Base-by-base conservation (phyloP, 257 asterid species). In the Leonotis leonurus region DNA sequence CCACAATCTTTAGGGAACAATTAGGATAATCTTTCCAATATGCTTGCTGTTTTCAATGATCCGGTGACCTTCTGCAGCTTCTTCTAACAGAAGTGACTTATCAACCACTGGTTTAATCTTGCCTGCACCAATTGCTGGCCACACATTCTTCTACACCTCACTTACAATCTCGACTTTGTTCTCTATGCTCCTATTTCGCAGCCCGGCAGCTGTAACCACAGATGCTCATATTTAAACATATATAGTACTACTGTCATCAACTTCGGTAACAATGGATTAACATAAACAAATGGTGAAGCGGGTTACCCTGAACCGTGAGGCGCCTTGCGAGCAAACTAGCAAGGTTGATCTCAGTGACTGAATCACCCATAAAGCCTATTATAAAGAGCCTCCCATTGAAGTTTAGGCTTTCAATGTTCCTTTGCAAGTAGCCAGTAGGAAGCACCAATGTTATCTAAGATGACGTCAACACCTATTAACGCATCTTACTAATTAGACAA, bases 361-460 rank as follows among this genome's bases (percentile, higher is more conserved):
- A 8, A 40, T 97, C 99, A 36, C 99, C 97, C 96, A 86, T 86
- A 44, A 92, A 81, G 58, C 97, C 97, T 54, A 92, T 80, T 55
- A 92, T 83, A 81, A 92, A 92, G 51, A 92, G 93, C 86, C 99
- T 92, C 61, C 99, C 99, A 40, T 73, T 83, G 53, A 78, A 16
- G 56, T 72, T 83, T 39, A 92, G 83, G 78, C 92, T 78, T 36
- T 86, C 95, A 21, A 92, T 78, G 73, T 92, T 92, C 67, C 75
- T 75, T 73, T 84, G 80, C 2, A 92, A n/a, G n/a, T n/a, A n/a
- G n/a, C n/a, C n/a, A 67, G 78, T 92, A 92, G 11, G 85, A 12
- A 49, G 81, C 99, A 36, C 99, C 97, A 12, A 92, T 69, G 73
- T 67, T 86, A 62, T 92, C 99, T 8, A 92, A 80, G 75, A 92